Conservation (phyloP, 768 basidiomycete species). For the Lactarius pseudohatsudake region DNA sequence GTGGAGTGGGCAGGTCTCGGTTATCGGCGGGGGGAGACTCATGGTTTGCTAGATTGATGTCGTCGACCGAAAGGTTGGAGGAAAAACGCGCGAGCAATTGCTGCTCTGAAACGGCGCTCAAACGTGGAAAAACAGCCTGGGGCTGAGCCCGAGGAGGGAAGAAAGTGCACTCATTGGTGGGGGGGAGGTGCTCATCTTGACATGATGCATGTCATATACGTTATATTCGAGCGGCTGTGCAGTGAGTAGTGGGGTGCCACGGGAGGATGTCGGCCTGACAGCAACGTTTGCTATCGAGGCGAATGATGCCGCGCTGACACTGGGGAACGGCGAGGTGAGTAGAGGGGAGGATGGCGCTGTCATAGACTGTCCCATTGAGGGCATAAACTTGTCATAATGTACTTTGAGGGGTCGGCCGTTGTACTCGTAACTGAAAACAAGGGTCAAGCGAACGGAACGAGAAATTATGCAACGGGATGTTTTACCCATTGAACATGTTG, state of each 20-base stretch:
- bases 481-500: constrained; percentile 87
- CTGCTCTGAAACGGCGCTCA: constrained; percentile 6
- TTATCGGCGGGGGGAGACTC: constrained; percentile 11
- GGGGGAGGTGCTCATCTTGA: constrained; percentile 8
- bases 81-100: constrained; percentile 17
- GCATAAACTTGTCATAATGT: constrained; percentile 81
- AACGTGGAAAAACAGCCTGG: constrained; percentile 6
- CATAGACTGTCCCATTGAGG: constrained; percentile 33
- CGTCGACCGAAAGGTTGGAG: background rate
- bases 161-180: constrained; percentile 12
- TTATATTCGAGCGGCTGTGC: constrained; percentile 15
- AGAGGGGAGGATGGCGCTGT: constrained; percentile 29
- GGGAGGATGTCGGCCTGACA: constrained; percentile 16
- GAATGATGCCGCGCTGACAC: constrained; percentile 3
- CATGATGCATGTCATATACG: constrained; percentile 5
- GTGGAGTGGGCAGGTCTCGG: constrained; percentile 27
- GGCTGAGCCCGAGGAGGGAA: constrained; percentile 19
- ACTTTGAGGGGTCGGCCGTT: constrained; percentile 88
- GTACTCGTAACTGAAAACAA: constrained; percentile 68
- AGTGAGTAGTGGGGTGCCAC: constrained; percentile 5
- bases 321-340: constrained; percentile 9
- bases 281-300: constrained; percentile 16
- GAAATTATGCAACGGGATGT: background rate
- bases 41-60: background rate
- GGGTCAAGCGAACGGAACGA: constrained; percentile 4